These are phyloP conservation scores for Colletotrichum higginsianum DNA, from an alignment of 2,329 filamentous ascomycete species.

Conservation along the genomic window DNA sequence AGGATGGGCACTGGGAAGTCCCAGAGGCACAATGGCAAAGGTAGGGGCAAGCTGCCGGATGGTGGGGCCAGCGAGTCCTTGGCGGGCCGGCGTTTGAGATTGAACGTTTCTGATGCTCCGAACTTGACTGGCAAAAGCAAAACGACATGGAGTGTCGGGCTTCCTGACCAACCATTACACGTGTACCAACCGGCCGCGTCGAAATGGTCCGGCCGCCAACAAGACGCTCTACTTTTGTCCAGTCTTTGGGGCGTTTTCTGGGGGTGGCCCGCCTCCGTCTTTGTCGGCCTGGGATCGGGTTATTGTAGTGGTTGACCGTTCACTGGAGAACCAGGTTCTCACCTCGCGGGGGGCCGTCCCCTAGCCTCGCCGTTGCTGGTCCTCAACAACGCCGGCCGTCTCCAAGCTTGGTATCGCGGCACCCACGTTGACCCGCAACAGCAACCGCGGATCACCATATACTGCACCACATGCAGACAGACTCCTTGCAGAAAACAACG, in stretches of 20 bases:
- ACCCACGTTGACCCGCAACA: conserved; percentile 34
- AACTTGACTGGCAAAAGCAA: conserved; percentile 31
- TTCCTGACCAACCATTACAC: conserved; percentile 2
- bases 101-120: conserved; percentile 41
- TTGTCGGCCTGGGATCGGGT: conserved; percentile 11
- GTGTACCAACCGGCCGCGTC: conserved; percentile 15
- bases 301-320: not conserved
- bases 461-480: conserved; percentile 19
- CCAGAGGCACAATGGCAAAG: not conserved
- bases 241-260: conserved; percentile 4
- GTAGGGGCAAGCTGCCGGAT: conserved; percentile 9
- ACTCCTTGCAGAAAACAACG: not conserved
- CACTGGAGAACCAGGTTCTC: conserved; percentile 5
- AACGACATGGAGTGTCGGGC: conserved; percentile 21
- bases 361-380: conserved; percentile 11
- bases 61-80: conserved; percentile 25
- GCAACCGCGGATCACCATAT: conserved; percentile 37
- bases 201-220: conserved; percentile 21
- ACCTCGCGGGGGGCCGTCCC: not conserved
- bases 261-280: not conserved
- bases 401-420: conserved; percentile 23
- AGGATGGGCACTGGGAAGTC: not conserved
- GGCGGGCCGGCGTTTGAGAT: conserved; percentile 41
- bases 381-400: not conserved
- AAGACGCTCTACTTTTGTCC: conserved; percentile 2